Evolutionary conservation across 495 filamentous ascomycete species (phyloP).

Genomic region (Aspergillus cristatus): DNA sequence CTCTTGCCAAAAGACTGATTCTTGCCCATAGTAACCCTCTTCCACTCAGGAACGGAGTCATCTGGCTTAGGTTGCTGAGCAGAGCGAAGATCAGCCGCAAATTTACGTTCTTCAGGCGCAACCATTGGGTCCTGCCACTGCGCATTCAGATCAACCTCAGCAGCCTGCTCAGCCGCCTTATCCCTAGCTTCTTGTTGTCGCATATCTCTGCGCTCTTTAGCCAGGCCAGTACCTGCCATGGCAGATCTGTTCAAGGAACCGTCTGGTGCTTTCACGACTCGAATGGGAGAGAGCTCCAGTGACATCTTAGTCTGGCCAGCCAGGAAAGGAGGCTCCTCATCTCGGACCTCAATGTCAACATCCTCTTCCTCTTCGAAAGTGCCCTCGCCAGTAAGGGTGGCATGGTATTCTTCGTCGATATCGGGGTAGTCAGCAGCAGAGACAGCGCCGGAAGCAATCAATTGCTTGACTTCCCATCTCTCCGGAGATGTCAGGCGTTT

Average conservation of each 20-base stretch:
- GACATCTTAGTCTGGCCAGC: conserved; percentile 95
- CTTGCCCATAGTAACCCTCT: conserved; percentile 70
- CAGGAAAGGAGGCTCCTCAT: conserved; percentile 94
- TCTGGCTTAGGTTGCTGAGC: conserved; percentile 44
- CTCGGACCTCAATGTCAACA: conserved; percentile 90
- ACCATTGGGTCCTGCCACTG: conserved; percentile 98
- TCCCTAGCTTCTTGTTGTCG: conserved; percentile 82
- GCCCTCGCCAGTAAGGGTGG: conserved; percentile 74
- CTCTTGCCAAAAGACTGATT: conserved; percentile 77
- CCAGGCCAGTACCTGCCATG: conserved; percentile 83
- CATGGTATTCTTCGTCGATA: conserved; percentile 87
- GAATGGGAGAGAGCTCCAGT: conserved; percentile 85
- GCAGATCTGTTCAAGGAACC: conserved; percentile 92
- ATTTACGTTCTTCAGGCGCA: conserved; percentile 69
- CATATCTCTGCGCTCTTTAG: conserved; percentile 82
- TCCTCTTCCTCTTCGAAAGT: conserved; percentile 94
- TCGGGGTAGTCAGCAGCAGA: conserved; percentile 91
- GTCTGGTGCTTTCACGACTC: conserved; percentile 95
- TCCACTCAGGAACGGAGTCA: conserved; percentile 86
- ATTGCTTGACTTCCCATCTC: conserved; percentile 92
- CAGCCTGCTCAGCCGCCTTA: conserved; percentile 66
- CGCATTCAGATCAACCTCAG: conserved; percentile 74
- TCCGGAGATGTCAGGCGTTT: conserved; percentile 95
- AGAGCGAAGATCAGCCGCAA: conserved; percentile 72
- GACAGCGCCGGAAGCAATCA: conserved; percentile 88